Evolutionary conservation across 192 early-diverging fungal genomes (phyloP).

Genomic region (Rhizoclosmatium sp.): DNA sequence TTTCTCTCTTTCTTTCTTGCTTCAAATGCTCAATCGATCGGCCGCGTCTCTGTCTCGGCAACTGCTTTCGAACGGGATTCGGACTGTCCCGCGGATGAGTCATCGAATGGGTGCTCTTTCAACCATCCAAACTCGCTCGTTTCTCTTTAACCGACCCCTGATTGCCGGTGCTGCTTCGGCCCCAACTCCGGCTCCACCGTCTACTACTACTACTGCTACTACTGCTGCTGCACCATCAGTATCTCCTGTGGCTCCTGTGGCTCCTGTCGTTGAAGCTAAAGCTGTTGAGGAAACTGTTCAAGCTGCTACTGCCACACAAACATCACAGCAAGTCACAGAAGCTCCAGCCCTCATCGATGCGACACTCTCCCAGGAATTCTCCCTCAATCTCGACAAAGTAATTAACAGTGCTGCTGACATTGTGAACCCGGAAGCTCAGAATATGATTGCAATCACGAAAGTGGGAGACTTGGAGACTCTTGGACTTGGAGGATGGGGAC

Average conservation of each 20-base stretch:
- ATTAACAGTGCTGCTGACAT: slow-evolving; percentile 31
- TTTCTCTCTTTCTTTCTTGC: too few species aligned
- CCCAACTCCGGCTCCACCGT: background rate
- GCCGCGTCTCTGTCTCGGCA: too few species aligned
- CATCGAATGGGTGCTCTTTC: too few species aligned
- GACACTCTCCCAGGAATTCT: slow-evolving; percentile 27
- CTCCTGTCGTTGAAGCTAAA: background rate
- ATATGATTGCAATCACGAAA: slow-evolving; percentile 64
- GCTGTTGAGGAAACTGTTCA: background rate
- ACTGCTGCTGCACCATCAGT: background rate
- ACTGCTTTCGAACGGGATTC: too few species aligned
- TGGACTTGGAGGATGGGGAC: slow-evolving; percentile 74
- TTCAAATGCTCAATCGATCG: too few species aligned
- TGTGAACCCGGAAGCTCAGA: background rate
- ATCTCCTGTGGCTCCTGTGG: background rate
- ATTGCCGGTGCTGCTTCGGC: background rate
- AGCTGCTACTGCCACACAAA: background rate
- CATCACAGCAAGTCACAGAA: background rate
- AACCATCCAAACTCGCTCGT: too few species aligned
- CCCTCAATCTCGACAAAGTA: slow-evolving; percentile 29
- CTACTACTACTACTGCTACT: background rate
- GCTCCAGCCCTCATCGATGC: background rate
- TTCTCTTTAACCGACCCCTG: too few species aligned
- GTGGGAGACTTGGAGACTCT: slow-evolving; percentile 87
- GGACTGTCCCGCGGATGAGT: too few species aligned